Base-by-base conservation (phyloP, 139 green algal species). In the Eudorina sp. region DNA sequence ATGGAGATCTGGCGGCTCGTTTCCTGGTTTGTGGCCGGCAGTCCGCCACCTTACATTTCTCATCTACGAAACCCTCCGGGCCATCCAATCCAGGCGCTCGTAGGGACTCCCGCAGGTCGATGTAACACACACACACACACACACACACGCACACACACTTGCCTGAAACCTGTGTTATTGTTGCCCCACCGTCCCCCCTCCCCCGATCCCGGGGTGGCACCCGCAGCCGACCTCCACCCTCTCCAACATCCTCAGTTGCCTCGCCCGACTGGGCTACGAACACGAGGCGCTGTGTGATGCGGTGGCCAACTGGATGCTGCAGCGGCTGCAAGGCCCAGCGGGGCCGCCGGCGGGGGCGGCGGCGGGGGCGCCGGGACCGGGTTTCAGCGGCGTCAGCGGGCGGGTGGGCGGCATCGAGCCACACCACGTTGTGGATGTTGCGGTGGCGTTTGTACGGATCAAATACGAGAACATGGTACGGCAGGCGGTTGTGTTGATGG, bases 391-490 rank as follows among this genome's bases (percentile, higher is more conserved):
- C 11, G 16, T 40, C 68, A 46, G 31, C 31, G 46, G 9, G 68
- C 36, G 36, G 38, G 36, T 55, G 70, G 36, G 77, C 23, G 40
- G 40, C 78, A 19, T 85, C 51, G 40, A 64, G 60, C 60, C 80
- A 60, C 80, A 86, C 45, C 80, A 86, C 43, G 21, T 86, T 19
- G 60, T 64, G 41, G 80, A 77, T 18, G 60, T 76, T 29, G 80
- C 80, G 31, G 60, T 58, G 60, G 80, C 80, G 27, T 86, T 86
- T 29, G 60, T 66, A 21, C 60, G 80, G 14, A 41, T 60, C 41
- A 76, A 76, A 45, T 86, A 86, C 80, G 80, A 86, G 4, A 86
- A 86, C 60, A 64, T 36, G 60, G 79, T 85, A 85, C 23, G 53
- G 53, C n/a, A 45, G 45, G 62, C 73, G n/a, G n/a, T n/a, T n/a